A percentile compares a stretch with the other conserved stretches of the same genome.
Conservation (phyloP, 2,329 filamentous ascomycete genomes). For the Cladophialophora psammophila region DNA sequence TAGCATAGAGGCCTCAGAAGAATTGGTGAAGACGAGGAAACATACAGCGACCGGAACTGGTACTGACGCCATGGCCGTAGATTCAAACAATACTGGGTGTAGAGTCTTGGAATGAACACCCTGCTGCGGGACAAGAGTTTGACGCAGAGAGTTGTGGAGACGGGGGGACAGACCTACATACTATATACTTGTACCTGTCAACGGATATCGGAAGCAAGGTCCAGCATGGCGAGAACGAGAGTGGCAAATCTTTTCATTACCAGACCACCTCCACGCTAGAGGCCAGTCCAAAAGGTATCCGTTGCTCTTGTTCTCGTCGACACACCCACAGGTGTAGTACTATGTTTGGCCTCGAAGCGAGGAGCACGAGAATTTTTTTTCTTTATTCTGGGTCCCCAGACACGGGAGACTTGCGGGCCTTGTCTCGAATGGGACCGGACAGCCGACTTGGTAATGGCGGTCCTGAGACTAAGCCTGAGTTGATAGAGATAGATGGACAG, state of each 20-base stretch:
- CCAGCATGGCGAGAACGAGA: constrained; percentile 7
- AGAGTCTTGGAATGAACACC: neutral
- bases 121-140: constrained; percentile 10
- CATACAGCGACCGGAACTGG: constrained; percentile 23
- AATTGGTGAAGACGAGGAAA: neutral
- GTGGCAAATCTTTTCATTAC: constrained; percentile 4
- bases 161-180: constrained; percentile 1
- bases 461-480: constrained; percentile 18
- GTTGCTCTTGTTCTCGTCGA: constrained; percentile 1
- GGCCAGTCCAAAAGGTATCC: constrained; percentile 15
- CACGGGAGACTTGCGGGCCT: constrained; percentile 18
- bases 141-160: constrained; percentile 11
- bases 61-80: constrained; percentile 27
- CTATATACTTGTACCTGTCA: constrained; percentile 19
- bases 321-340: neutral
- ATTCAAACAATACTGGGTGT: neutral
- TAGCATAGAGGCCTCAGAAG: constrained; percentile 9
- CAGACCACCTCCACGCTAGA: constrained; percentile 26
- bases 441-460: constrained; percentile 17
- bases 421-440: constrained; percentile 11
- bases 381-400: constrained; percentile 7
- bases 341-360: constrained; percentile 22
- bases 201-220: constrained; percentile 4
- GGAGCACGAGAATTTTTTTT: constrained; percentile 7
- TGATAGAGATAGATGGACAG: constrained; percentile 13